Base-by-base conservation (phyloP, 306 rosid species). In the Carpinus fangiana region DNA sequence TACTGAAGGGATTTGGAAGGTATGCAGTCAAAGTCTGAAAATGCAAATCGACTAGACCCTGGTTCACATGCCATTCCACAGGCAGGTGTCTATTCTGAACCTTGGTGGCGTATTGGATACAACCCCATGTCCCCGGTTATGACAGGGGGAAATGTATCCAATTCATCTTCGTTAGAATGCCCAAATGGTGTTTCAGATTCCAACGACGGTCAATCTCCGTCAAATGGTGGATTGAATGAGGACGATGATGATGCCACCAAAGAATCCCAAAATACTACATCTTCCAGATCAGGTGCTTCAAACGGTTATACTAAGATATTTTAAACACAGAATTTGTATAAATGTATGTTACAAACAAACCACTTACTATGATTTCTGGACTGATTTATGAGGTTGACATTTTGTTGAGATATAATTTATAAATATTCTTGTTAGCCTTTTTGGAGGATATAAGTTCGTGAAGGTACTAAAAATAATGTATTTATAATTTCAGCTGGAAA, bases 61-160 rank as follows among this genome's bases (percentile, higher is more conserved):
- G 90, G 85, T 89, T 83, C 86, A 55, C 93, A 86, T 76, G 69
- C 88, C 21, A 81, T 89, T 84, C 89, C 87, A 34, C 87, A 90
- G 2, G 26, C 80, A 26, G 54, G 70, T 82, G 88, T 85, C 81
- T 93, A 83, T 82, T 52, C 83, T 28, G 98, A 95, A 84, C 98
- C 96, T 59, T 95, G 99, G 99, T 95, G 98, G 96, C 93, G 90
- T 55, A 75, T 47, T 73, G 97, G 90, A 36, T 90, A 86, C 87
- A 90, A 87, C 79, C 86, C 92, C 59, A 66, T 84, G 53, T 72
- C 87, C 14, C 87, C 85, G 70, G 72, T 87, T 23, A 31, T 82
- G 82, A 74, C 89, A n/a, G 90, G 82, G 72, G 81, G 87, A 41
- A 91, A 87, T 76, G 81, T 78, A 6, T 81, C 94, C 81, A 86